Evolutionary conservation across 768 basidiomycete genomes (phyloP).

Genomic region (Bullera alba): DNA sequence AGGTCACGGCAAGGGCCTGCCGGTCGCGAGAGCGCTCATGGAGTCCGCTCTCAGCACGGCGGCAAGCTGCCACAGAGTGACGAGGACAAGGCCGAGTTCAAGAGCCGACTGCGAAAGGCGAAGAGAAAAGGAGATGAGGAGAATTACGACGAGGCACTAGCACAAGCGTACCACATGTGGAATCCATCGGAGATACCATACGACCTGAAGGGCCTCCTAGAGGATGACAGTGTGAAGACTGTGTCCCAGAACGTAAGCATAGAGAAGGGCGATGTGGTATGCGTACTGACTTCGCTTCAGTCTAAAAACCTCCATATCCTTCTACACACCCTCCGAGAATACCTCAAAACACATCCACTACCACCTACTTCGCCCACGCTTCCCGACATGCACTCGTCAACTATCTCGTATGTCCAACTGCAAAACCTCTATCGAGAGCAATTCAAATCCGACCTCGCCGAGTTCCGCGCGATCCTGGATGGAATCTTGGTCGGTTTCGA

Average conservation of each 20-base stretch:
- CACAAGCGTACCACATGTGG: conserved; percentile 79
- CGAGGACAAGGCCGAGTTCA: conserved; percentile 58
- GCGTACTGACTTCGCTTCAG: conserved; percentile 17
- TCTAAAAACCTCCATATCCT: conserved; percentile 73
- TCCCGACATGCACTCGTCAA: conserved; percentile 95
- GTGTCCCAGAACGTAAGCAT: conserved; percentile 45
- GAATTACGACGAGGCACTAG: conserved; percentile 91
- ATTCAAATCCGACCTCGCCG: conserved; percentile 49
- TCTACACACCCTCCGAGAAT: conserved; percentile 64
- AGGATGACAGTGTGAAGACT: conserved; percentile 54
- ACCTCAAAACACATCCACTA: conserved; percentile 52
- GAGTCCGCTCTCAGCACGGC: conserved; percentile 59
- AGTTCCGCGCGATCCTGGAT: conserved; percentile 26
- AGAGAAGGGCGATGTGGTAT: background rate
- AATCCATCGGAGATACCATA: conserved; percentile 61
- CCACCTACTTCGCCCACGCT: conserved; percentile 79
- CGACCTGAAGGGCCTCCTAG: conserved; percentile 61
- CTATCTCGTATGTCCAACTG: conserved; percentile 69
- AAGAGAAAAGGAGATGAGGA: conserved; percentile 80
- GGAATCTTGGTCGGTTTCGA: conserved; percentile 30
- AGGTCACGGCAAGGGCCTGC: conserved; percentile 29
- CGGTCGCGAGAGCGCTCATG: no score
- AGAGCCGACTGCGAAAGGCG: conserved; percentile 57
- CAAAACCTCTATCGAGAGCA: conserved; percentile 76
- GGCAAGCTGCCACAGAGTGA: conserved; percentile 55